Conservation (phyloP, 2,329 filamentous ascomycete species). For the Westerdykella sp. region DNA sequence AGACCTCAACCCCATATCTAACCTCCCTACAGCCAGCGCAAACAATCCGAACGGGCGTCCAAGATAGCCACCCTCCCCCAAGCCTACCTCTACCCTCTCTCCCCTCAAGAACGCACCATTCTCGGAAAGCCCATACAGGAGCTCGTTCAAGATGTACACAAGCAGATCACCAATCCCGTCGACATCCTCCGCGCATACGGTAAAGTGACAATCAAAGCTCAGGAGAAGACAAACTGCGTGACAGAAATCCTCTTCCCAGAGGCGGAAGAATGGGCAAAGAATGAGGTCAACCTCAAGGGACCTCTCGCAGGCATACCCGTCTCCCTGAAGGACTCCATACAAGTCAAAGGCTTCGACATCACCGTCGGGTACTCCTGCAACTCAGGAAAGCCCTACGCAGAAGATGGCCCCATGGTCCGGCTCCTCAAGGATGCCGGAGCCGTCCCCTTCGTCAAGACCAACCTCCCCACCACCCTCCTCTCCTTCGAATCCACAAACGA, state of each 20-base stretch:
- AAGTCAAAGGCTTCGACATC: conserved; percentile 75
- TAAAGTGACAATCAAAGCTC: conserved; percentile 77
- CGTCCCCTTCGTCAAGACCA: conserved; percentile 89
- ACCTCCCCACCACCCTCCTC: conserved; percentile 76
- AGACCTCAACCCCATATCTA: conserved; percentile 5
- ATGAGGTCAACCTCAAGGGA: conserved; percentile 64
- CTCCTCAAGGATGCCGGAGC: conserved; percentile 83
- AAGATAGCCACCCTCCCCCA: conserved; percentile 63
- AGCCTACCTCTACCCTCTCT: conserved; percentile 61
- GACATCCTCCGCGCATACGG: conserved; percentile 80
- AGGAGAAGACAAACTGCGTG: conserved; percentile 80
- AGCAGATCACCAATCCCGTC: conserved; percentile 57
- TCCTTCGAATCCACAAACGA: conserved; percentile 77
- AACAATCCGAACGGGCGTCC: conserved; percentile 67
- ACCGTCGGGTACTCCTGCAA: conserved; percentile 74
- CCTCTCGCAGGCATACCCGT: conserved; percentile 83
- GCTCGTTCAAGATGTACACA: conserved; percentile 71
- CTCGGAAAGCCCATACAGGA: conserved; percentile 68
- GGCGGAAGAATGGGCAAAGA: conserved; percentile 64
- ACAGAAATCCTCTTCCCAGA: conserved; percentile 79
- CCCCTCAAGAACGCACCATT: conserved; percentile 57
- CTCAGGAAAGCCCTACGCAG: conserved; percentile 56
- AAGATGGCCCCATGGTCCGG: conserved; percentile 67
- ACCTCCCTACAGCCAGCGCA: conserved; percentile 56
- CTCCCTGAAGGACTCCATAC: conserved; percentile 70